These are phyloP conservation scores for Claviceps sp. DNA, from an alignment of 2,329 filamentous ascomycete species.

Conservation along the genomic window DNA sequence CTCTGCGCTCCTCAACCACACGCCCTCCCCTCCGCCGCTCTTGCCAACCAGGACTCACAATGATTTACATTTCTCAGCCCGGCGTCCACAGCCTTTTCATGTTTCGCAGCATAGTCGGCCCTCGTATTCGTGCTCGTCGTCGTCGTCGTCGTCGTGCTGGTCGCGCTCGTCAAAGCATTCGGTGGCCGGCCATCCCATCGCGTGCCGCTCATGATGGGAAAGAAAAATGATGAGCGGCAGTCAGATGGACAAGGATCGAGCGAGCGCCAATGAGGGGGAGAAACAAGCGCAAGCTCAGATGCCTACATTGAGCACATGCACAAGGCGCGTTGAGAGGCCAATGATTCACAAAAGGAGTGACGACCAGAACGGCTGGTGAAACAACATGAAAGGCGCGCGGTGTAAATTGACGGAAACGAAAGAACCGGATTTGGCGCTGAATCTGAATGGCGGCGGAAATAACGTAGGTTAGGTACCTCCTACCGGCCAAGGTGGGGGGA, in stretches of 20 bases:
- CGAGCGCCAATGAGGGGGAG: conserved; percentile 1
- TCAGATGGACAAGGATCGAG: not conserved
- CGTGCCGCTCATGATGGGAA: conserved; percentile 18
- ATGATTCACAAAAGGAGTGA: conserved; percentile 1
- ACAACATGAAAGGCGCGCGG: too few species aligned
- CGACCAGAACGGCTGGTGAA: not conserved
- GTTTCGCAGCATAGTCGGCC: conserved; percentile 7
- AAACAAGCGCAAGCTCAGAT: not conserved
- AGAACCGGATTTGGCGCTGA: too few species aligned
- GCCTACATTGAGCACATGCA: conserved; percentile 1
- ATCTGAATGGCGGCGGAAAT: too few species aligned
- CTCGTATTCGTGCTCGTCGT: not conserved
- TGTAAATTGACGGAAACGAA: too few species aligned
- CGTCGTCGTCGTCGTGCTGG: not conserved
- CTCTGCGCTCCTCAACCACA: not conserved
- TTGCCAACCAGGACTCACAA: conserved; percentile 32
- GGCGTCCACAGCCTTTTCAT: conserved; percentile 41
- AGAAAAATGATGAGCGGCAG: conserved; percentile 1
- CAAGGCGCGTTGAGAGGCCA: not conserved
- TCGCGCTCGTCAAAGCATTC: not conserved
- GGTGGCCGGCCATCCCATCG: conserved; percentile 20
- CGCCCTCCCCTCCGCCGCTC: too few species aligned
- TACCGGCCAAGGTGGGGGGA: too few species aligned
- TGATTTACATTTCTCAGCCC: conserved; percentile 71
- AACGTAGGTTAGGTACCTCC: too few species aligned